Evolutionary conservation across 306 rosid species (phyloP), one percentile per base, ranked within the genome.

Genomic region (Rubus idaeus): DNA sequence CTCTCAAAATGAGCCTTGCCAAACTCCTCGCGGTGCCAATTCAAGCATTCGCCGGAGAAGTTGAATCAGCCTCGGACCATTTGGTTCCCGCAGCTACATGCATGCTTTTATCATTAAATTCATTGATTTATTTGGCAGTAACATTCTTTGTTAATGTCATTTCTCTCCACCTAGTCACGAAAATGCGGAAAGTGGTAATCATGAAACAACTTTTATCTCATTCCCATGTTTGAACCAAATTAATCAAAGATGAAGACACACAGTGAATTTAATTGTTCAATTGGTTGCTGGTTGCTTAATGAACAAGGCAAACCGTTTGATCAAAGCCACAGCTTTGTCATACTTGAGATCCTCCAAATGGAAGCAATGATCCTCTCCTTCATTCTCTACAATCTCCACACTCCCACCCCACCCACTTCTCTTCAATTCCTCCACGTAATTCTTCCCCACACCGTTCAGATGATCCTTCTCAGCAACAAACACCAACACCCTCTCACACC

Each of bases 331-430:
- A 64, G 49, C 46, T 40, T 64, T 64, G 12, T 64, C 47, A 64
- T 64, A 39, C 3, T 7, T 39, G 13, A 64, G 47, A 10, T 64
- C 70, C 49, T 39, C 70, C 64, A 84, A 5, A 79, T 86, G 93
- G 30, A 84, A 87, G 70, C 78, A 79, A 55, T 89, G 93, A 0
- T 12, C 79, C 60, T 71, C 77, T 57, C 76, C 89, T 40, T 11
- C 64, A 40, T 75, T 77, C 80, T 79, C 89, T 14, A 85, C 88
- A 21, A 85, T 53, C 76, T 89, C 89, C 41, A 53, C 81, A 8
- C 9, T 77, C 57, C 91, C 93, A 7, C 16, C 26, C 91, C 93
- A 87, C 26, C 86, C 88, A 71, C 93, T 85, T 7, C 73, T 79
- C 81, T 46, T 75, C 85, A 89, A 77, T 26, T 77, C 84, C 16